Conservation (phyloP, 495 filamentous ascomycete species). For the Xylaria palmicola region DNA sequence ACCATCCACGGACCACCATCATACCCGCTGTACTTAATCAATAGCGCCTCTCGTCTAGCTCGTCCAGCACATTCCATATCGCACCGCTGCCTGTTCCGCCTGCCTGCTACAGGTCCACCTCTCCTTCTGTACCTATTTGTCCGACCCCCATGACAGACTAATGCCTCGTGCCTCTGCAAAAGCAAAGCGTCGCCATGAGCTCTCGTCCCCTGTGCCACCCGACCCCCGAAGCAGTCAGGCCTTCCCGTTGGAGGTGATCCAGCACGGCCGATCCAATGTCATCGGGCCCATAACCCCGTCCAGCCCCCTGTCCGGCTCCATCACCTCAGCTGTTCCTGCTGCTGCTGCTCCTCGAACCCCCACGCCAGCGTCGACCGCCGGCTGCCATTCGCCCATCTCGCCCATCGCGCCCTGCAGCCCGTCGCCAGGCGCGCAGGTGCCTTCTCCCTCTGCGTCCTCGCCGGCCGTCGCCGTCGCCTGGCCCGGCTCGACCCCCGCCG, state of each 20-base stretch:
- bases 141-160: slow-evolving; percentile 3
- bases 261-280: neutral
- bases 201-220: neutral
- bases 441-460: neutral
- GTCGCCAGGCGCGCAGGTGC: neutral
- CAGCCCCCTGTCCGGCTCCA: slow-evolving; percentile 8
- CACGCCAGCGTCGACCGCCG: neutral
- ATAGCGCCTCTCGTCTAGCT: neutral
- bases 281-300: neutral
- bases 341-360: slow-evolving; percentile 6
- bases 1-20: neutral
- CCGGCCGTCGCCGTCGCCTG: neutral
- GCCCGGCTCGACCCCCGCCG: neutral
- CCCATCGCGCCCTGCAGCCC: neutral
- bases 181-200: neutral
- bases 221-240: slow-evolving; percentile 6
- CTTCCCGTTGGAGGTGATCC: slow-evolving; percentile 9
- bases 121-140: neutral
- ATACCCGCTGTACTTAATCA: neutral
- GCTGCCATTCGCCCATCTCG: slow-evolving; percentile 9
- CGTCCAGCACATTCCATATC: neutral
- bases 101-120: neutral
- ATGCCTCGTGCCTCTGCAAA: slow-evolving; percentile 16
- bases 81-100: neutral
- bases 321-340: slow-evolving; percentile 7